Evolutionary conservation across 106 monocot species (phyloP).

Genomic region (Phalaenopsis aphrodite): DNA sequence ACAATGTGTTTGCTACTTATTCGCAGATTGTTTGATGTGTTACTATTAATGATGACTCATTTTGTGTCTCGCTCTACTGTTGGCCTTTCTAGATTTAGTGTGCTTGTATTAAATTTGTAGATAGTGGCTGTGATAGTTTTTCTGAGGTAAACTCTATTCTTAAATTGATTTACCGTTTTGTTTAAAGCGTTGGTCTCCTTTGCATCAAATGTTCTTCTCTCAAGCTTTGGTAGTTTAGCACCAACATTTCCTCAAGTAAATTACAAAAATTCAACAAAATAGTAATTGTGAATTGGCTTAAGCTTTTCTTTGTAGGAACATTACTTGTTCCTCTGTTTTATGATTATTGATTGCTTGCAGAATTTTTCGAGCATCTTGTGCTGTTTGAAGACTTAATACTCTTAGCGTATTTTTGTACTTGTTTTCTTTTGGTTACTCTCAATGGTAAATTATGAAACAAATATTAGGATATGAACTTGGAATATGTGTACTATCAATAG

Average conservation of each 20-base stretch:
- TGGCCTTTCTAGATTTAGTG: not conserved
- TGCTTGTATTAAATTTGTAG: not conserved
- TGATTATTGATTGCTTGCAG: not conserved
- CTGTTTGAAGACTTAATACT: not conserved
- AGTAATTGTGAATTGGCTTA: not conserved
- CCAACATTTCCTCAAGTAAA: not conserved
- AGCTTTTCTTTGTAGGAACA: not conserved
- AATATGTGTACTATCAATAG: too few relatives aligned
- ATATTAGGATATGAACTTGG: too few relatives aligned
- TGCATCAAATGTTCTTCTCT: not conserved
- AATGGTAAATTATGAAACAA: not conserved
- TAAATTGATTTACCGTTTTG: not conserved
- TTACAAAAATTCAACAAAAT: not conserved
- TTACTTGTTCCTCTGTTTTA: not conserved
- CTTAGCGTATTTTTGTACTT: too few relatives aligned
- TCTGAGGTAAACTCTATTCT: not conserved
- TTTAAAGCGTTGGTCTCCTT: not conserved
- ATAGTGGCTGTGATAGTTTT: not conserved
- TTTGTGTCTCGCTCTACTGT: not conserved
- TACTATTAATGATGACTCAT: not conserved
- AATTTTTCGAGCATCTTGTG: not conserved
- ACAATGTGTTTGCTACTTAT: not conserved
- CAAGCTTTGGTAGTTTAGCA: not conserved
- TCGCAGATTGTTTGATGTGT: not conserved
- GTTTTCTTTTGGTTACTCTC: not conserved